These are phyloP conservation scores for Xylaria digitata DNA, from an alignment of 2,329 filamentous ascomycete genomes.

Conservation along the genomic window DNA sequence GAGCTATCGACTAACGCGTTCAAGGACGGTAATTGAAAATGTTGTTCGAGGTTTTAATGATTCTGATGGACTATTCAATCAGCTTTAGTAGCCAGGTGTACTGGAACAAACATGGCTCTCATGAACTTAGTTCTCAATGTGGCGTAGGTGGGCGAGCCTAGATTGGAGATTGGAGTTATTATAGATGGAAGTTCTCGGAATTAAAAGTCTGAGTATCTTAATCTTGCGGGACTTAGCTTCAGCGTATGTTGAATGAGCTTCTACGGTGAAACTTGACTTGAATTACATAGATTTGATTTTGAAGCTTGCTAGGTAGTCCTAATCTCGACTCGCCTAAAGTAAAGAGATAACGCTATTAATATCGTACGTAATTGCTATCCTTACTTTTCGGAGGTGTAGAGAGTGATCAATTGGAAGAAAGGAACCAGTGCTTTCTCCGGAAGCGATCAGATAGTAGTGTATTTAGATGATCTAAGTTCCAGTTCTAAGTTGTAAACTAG, in stretches of 20 bases:
- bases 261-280: background rate
- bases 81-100: background rate
- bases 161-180: background rate
- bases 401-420: too few species aligned
- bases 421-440: too few species aligned
- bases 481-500: too few species aligned
- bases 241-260: background rate
- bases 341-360: background rate
- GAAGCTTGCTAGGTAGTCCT: too few species aligned
- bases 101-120: background rate
- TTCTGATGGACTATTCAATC: background rate
- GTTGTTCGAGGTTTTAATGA: background rate
- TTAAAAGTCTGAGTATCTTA: background rate
- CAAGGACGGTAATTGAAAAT: slow-evolving; percentile 6
- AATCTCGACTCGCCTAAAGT: background rate
- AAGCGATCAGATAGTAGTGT: too few species aligned
- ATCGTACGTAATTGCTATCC: background rate
- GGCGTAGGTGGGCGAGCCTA: background rate
- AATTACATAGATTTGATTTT: too few species aligned
- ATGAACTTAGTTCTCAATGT: background rate
- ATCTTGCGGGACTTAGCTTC: background rate
- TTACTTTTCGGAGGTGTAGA: background rate
- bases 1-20: slow-evolving; percentile 4
- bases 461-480: too few species aligned
- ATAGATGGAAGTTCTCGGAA: background rate